phyloP scores from a whole-genome alignment of 495 filamentous ascomycete species.

The Saxispiralis lemnorum region DNA sequence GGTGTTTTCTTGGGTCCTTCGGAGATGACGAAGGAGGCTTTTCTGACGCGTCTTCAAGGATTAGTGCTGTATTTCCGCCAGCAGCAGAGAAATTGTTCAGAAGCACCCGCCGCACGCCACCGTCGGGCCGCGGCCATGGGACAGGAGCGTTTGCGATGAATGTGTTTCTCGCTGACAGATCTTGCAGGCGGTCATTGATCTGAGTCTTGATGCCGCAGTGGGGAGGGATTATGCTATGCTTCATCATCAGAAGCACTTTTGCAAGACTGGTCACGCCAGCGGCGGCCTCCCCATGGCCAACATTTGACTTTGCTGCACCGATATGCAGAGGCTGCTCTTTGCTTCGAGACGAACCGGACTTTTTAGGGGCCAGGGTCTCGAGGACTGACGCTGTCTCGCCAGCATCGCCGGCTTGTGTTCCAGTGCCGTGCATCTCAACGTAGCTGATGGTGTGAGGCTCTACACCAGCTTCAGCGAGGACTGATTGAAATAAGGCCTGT shows the following conservation, averaged over 20 bases:
- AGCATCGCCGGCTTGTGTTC: constrained; percentile 25
- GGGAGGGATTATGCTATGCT: constrained; percentile 24
- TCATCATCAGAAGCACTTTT: constrained; percentile 25
- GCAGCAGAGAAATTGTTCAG: constrained; percentile 21
- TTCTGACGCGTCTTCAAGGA: constrained; percentile 26
- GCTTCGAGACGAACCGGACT: neutral
- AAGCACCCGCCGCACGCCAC: constrained; percentile 6
- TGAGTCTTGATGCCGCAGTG: constrained; percentile 24
- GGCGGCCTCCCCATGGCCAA: constrained; percentile 23
- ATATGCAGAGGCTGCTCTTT: constrained; percentile 13
- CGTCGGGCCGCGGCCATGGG: neutral
- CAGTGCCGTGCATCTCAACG: constrained; percentile 28
- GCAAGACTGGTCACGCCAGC: constrained; percentile 22
- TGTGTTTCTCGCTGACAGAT: constrained; percentile 15
- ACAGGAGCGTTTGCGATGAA: constrained; percentile 1
- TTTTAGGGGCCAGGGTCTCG: constrained; percentile 15
- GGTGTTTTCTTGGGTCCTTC: constrained; percentile 18
- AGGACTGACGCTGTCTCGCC: constrained; percentile 23
- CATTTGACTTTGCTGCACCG: constrained; percentile 20
- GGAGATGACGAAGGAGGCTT: neutral
- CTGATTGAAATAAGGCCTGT: constrained; percentile 10
- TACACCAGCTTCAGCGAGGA: constrained; percentile 12
- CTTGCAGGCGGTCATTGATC: constrained; percentile 27
- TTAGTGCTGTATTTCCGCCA: constrained; percentile 19
- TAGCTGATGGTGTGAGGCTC: constrained; percentile 18